Conservation (phyloP, 2,329 filamentous ascomycete species). For the Exophiala alcalophila region DNA sequence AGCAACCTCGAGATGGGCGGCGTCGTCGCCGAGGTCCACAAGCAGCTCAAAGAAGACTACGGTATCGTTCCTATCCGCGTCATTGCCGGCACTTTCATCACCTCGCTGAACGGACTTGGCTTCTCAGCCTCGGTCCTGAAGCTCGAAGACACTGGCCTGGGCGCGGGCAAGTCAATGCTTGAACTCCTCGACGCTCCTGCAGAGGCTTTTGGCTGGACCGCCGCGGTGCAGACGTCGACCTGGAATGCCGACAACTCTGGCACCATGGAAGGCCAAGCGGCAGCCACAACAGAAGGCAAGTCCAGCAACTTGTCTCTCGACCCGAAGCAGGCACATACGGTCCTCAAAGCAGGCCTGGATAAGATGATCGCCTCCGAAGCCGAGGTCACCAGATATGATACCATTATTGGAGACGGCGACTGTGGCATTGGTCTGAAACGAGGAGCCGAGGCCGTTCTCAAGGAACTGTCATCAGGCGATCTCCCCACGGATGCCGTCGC, state of each 20-base stretch:
- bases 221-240: conserved; percentile 56
- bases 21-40: conserved; percentile 64
- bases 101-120: conserved; percentile 67
- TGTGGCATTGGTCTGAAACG: conserved; percentile 83
- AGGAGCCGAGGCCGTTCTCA: conserved; percentile 67
- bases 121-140: conserved; percentile 68
- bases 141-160: conserved; percentile 58
- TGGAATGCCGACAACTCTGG: conserved; percentile 53
- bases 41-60: conserved; percentile 58
- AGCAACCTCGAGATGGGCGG: conserved; percentile 65
- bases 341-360: conserved; percentile 55
- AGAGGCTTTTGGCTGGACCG: conserved; percentile 66
- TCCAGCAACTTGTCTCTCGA: conserved; percentile 57
- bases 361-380: conserved; percentile 62
- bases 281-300: conserved; percentile 44
- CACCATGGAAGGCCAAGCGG: conserved; percentile 42
- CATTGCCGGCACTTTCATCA: conserved; percentile 67
- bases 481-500: conserved; percentile 57
- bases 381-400: conserved; percentile 67
- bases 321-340: conserved; percentile 49
- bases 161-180: conserved; percentile 55
- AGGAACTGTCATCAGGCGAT: conserved; percentile 40
- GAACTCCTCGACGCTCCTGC: conserved; percentile 66
- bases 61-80: conserved; percentile 61
- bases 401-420: conserved; percentile 84